A percentile compares a stretch with the other conserved stretches of the same genome.
phyloP scores from a whole-genome alignment of 192 early-diverging fungal species.

The Coemansia sp. region DNA sequence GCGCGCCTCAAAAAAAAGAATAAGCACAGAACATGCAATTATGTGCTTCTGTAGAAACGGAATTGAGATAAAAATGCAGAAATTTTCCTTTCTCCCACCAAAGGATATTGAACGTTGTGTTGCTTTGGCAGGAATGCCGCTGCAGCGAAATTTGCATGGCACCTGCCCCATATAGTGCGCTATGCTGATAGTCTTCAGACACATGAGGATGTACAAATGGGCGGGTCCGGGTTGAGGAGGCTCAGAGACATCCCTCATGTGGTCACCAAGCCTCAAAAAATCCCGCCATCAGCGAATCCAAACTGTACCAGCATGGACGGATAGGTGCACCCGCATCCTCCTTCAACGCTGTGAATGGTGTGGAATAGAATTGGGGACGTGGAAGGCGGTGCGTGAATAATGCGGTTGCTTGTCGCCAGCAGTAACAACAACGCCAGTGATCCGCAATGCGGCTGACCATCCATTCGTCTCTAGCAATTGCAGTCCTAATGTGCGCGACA shows the following conservation, averaged over 20 bases:
- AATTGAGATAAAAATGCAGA: neutral
- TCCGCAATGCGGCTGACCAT: neutral
- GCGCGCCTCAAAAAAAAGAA: conserved; percentile 7
- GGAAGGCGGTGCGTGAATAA: neutral
- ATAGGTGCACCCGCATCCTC: neutral
- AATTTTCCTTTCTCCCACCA: too few relatives aligned
- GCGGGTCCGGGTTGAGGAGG: too few relatives aligned
- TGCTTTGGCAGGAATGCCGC: too few relatives aligned
- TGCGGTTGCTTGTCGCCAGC: neutral
- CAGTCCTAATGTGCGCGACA: neutral
- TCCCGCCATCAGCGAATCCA: too few relatives aligned
- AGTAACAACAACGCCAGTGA: neutral
- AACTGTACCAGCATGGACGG: neutral
- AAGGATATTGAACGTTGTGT: too few relatives aligned
- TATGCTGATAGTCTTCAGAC: too few relatives aligned
- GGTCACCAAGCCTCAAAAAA: neutral
- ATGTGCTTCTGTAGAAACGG: conserved; percentile 18
- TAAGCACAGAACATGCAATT: conserved; percentile 15
- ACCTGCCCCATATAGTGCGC: too few relatives aligned
- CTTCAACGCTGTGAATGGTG: neutral
- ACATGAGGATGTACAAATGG: too few relatives aligned
- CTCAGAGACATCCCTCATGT: too few relatives aligned
- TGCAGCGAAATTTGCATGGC: too few relatives aligned
- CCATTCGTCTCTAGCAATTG: neutral
- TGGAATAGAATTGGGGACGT: neutral